Evolutionary conservation across 1,284 basidiomycete genomes (phyloP).

Genomic region (Trametes versicolor): DNA sequence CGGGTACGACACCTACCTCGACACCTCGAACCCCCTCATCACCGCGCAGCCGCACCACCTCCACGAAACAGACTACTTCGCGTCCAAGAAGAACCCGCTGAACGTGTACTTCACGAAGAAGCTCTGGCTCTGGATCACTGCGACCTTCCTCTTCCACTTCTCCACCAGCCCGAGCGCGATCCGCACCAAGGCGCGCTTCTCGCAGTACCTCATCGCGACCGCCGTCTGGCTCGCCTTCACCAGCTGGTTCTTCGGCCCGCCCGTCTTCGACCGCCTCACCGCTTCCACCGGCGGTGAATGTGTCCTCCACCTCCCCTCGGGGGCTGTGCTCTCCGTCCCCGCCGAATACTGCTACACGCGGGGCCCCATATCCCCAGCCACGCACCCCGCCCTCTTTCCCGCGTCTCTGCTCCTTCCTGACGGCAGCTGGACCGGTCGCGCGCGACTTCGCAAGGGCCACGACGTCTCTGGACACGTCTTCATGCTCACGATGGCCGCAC

Average conservation of each 20-base stretch:
- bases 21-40: slow-evolving; percentile 76
- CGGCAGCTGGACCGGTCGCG: slow-evolving; percentile 56
- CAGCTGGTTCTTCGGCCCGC: slow-evolving; percentile 93
- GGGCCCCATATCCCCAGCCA: slow-evolving; percentile 61
- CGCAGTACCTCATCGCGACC: slow-evolving; percentile 74
- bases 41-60: slow-evolving; percentile 76
- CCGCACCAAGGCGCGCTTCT: slow-evolving; percentile 54
- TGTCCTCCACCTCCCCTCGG: slow-evolving; percentile 69
- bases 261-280: slow-evolving; percentile 80
- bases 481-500: slow-evolving; percentile 84
- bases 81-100: slow-evolving; percentile 83
- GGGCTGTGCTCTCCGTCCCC: slow-evolving; percentile 62
- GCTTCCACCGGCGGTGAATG: slow-evolving; percentile 87
- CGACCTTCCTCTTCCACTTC: slow-evolving; percentile 69
- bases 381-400: slow-evolving; percentile 75
- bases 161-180: slow-evolving; percentile 58
- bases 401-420: slow-evolving; percentile 50
- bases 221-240: slow-evolving; percentile 81
- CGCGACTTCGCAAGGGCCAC: slow-evolving; percentile 81
- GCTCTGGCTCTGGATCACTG: slow-evolving; percentile 92
- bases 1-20: slow-evolving; percentile 63
- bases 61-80: slow-evolving; percentile 77
- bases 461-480: slow-evolving; percentile 97
- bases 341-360: slow-evolving; percentile 67
- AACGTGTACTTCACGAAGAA: slow-evolving; percentile 92